Evolutionary conservation across 2,329 filamentous ascomycete species (phyloP).

Genomic region (Talaromyces marneffei): DNA sequence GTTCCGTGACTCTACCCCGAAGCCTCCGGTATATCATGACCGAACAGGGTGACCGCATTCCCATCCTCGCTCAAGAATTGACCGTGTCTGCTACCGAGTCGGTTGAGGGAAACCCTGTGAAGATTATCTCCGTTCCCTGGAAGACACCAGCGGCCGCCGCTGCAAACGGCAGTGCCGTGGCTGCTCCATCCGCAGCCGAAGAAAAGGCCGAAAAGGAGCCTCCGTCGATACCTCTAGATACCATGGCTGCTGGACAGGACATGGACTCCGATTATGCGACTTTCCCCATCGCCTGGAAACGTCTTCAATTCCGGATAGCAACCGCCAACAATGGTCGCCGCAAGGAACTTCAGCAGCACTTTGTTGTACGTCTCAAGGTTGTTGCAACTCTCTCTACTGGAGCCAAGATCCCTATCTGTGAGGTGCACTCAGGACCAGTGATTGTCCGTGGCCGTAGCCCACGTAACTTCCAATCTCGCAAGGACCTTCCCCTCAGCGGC

Average conservation of each 20-base stretch:
- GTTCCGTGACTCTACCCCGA: constrained; percentile 74
- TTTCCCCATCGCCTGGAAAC: constrained; percentile 90
- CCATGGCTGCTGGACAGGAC: constrained; percentile 59
- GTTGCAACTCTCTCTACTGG: constrained; percentile 77
- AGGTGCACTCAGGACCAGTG: constrained; percentile 81
- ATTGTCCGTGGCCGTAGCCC: constrained; percentile 91
- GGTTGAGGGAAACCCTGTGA: constrained; percentile 84
- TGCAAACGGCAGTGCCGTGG: constrained; percentile 59
- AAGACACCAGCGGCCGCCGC: constrained; percentile 79
- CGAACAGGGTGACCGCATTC: constrained; percentile 55
- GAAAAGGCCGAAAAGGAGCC: constrained; percentile 79
- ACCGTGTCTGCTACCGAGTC: constrained; percentile 90
- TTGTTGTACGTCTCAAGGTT: constrained; percentile 81
- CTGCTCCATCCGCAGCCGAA: constrained; percentile 40
- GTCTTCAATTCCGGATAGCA: constrained; percentile 87
- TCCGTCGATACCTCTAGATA: constrained; percentile 67
- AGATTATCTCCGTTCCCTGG: constrained; percentile 95
- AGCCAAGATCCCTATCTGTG: constrained; percentile 72
- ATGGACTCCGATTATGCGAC: constrained; percentile 77
- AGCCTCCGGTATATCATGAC: constrained; percentile 73
- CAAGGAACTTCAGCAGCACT: constrained; percentile 95
- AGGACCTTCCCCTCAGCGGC: constrained; percentile 81
- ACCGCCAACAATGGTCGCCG: constrained; percentile 93
- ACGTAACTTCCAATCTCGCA: constrained; percentile 87
- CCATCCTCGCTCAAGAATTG: constrained; percentile 58